Base-by-base conservation (phyloP, 2,329 filamentous ascomycete genomes). In the Endoconidiophora laricicola region DNA sequence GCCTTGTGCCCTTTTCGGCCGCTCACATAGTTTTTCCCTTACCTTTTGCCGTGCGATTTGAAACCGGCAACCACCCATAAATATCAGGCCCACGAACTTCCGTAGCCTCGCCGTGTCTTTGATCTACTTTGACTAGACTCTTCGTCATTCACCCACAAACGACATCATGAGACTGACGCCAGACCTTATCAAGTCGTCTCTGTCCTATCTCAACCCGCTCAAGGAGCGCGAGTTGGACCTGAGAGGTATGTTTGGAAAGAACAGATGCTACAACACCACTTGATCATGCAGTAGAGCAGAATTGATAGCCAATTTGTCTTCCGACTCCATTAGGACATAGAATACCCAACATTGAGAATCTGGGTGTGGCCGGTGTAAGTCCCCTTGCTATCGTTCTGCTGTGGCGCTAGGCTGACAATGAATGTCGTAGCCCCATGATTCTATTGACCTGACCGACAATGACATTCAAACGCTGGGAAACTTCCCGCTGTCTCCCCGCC, bases 181-280 rank as follows among this genome's bases (percentile, higher is more conserved):
- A 59, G 91, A 96, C 67, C 80, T 96, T 62, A 93, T 98, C 70
- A 79, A 86, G 68, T 81, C 79, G 67, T 94, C 91, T 63, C 83
- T 94, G 59, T 95, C 90, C 66, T 98, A 95, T 75, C 83, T 96
- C 69, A 98, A 96, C 70, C 88, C 90, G 65, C 78, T 98, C 67
- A 94, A 91, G 71, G 91, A 98, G 76, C 86, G 91, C 68, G 91
- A 98, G 78, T 79, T 98, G 66, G 88, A 96, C 74, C 86, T 98
- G 61, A 81, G 91, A 94, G 91, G 91, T 96, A 84, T 79, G 87
- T 76, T 69, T 69, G 83, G 83, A 86, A 94, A 86, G 86, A 80
- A 74, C 85, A 90, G 87, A 91, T 94, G 79, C 86, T 94, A 85
- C 85, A 87, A 54, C 85, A 87, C 79, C 78, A 53, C 59, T 63